Percentiles rank a stretch among this genome's conserved stretches.
These are phyloP conservation scores for Phaeosphaeriaceae sp. DNA, from an alignment of 2,329 filamentous ascomycete species.

Conservation along the genomic window DNA sequence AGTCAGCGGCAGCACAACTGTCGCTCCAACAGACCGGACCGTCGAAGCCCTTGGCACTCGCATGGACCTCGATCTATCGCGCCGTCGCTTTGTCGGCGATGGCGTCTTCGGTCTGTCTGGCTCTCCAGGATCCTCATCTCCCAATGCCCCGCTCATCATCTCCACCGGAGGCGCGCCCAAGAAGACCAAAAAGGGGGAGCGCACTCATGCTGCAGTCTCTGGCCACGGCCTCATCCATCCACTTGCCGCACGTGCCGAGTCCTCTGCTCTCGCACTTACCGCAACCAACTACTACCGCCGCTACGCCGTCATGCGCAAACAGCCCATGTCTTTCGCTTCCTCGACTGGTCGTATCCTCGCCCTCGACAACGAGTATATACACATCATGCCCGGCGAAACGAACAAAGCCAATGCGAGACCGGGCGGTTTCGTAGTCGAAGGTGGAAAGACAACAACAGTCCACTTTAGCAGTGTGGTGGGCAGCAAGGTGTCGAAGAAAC, in stretches of 20 bases:
- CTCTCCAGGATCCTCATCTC: slow-evolving; percentile 73
- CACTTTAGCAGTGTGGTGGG: slow-evolving; percentile 84
- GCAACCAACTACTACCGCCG: slow-evolving; percentile 66
- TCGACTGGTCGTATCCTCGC: slow-evolving; percentile 78
- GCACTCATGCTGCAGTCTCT: slow-evolving; percentile 55
- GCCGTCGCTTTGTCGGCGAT: slow-evolving; percentile 77
- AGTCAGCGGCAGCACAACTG: slow-evolving; percentile 74
- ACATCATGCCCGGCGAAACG: slow-evolving; percentile 72
- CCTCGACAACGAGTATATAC: slow-evolving; percentile 85
- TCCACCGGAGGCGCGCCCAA: slow-evolving; percentile 57
- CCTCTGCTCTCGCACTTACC: slow-evolving; percentile 45
- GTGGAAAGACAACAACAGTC: slow-evolving; percentile 76
- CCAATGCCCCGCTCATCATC: slow-evolving; percentile 69
- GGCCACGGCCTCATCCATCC: slow-evolving; percentile 64
- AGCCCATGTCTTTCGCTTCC: slow-evolving; percentile 80
- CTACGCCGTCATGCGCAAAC: slow-evolving; percentile 82
- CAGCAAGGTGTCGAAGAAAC: slow-evolving; percentile 80
- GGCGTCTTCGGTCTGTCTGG: slow-evolving; percentile 72
- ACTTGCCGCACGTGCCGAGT: slow-evolving; percentile 66
- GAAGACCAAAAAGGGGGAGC: slow-evolving; percentile 63
- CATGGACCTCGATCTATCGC: slow-evolving; percentile 76
- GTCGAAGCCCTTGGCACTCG: slow-evolving; percentile 80
- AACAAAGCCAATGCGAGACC: slow-evolving; percentile 57
- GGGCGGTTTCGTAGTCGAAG: slow-evolving; percentile 22
- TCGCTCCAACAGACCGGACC: slow-evolving; percentile 78